These are phyloP conservation scores for Zygotorulaspora sp. DNA, from an alignment of 805 yeast species.

Conservation along the genomic window DNA sequence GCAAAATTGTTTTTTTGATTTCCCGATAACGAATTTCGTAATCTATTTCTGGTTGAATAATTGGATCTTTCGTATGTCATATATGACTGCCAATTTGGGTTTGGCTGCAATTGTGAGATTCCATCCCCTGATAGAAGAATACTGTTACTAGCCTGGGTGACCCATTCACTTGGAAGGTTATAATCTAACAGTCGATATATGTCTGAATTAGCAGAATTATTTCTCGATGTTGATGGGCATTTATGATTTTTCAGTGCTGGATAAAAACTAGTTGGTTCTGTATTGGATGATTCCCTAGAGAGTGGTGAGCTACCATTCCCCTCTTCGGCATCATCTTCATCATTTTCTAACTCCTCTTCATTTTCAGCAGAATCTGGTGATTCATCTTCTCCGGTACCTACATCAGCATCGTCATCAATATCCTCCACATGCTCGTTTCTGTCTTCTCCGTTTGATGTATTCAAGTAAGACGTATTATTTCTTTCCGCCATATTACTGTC, in stretches of 20 bases:
- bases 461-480: constrained; percentile 1
- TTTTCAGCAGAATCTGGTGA: constrained; percentile 16
- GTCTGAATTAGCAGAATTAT: constrained; percentile 21
- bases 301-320: constrained; percentile 5
- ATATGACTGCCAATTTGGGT: constrained; percentile 28
- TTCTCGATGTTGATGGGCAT: constrained; percentile 14
- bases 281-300: constrained; percentile 7
- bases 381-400: constrained; percentile 11
- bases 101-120: constrained; percentile 22
- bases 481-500: constrained; percentile 10
- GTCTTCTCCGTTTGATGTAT: constrained; percentile 1
- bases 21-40: constrained; percentile 19
- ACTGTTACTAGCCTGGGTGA: constrained; percentile 24
- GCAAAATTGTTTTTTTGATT: constrained; percentile 26
- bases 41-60: constrained; percentile 20
- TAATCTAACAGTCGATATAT: constrained; percentile 28
- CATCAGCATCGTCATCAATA: constrained; percentile 9
- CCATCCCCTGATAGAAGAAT: constrained; percentile 30
- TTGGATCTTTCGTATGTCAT: constrained; percentile 21
- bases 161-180: constrained; percentile 31
- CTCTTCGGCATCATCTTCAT: constrained; percentile 9
- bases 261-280: constrained; percentile 12
- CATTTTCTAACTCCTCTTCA: constrained; percentile 12
- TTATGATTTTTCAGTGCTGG: constrained; percentile 15
- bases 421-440: constrained; percentile 6